A percentile compares a stretch with the other conserved stretches of the same genome.
These are phyloP conservation scores for Lentinus brumalis DNA, from an alignment of 768 basidiomycete species.

Conservation along the genomic window DNA sequence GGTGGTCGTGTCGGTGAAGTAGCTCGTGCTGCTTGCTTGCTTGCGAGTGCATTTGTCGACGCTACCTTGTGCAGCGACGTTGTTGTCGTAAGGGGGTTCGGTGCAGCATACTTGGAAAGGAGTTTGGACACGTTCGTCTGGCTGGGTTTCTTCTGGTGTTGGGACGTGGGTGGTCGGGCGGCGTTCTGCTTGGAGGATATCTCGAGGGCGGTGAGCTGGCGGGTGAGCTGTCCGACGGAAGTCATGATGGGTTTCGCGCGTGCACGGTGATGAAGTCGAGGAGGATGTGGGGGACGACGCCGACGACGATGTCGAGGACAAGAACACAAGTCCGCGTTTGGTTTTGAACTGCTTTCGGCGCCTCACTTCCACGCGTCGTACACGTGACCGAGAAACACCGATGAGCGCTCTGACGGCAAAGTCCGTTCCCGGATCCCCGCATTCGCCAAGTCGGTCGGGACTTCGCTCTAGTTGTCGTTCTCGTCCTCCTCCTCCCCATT, in stretches of 20 bases:
- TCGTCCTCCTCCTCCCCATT: neutral
- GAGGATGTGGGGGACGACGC: constrained; percentile 2
- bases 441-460: constrained; percentile 9
- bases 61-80: constrained; percentile 23
- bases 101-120: constrained; percentile 72
- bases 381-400: constrained; percentile 16
- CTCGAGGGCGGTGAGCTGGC: constrained; percentile 71
- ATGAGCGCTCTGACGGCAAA: too few species aligned
- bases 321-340: constrained; percentile 15
- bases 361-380: neutral
- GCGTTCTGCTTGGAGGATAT: constrained; percentile 53
- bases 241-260: constrained; percentile 39
- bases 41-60: constrained; percentile 19
- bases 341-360: constrained; percentile 21
- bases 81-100: constrained; percentile 45
- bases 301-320: constrained; percentile 16
- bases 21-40: constrained; percentile 15
- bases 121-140: constrained; percentile 69
- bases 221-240: constrained; percentile 55
- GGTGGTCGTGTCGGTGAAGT: constrained; percentile 35
- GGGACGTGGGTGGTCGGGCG: constrained; percentile 34
- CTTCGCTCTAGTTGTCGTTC: neutral
- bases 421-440: constrained; percentile 11
- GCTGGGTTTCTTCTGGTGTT: constrained; percentile 54
- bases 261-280: neutral